Evolutionary conservation across 2,329 filamentous ascomycete species (phyloP), one percentile per base, ranked within the genome.

Genomic region (Aureobasidium sp.): DNA sequence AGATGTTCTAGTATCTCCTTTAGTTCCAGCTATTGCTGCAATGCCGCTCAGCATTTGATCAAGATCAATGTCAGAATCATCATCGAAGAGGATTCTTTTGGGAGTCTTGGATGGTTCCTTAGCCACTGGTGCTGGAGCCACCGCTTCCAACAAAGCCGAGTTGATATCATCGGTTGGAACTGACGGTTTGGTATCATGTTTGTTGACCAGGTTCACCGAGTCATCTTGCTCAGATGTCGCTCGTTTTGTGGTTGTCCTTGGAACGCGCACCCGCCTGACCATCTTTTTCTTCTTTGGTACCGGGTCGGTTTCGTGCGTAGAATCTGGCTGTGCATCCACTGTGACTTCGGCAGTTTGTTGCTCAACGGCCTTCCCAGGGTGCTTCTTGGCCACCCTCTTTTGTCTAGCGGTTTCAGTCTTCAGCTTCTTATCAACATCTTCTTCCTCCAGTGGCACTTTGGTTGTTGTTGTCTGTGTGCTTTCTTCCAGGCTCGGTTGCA

Each of bases 51-150:
- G 29, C 42, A 61, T 55, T 9, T 48, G 29, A 14, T 53, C 49
- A 8, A 61, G 59, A 25, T 61, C 58, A 30, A 61, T 37, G 5
- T 61, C 49, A 25, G 49, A 45, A 41, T 61, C 59, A 25, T 61
- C 49, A 11, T 53, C 25, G 10, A 45, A 48, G 14, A 45, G 34
- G 5, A 48, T 21, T 3, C 34, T 39, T 34, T 55, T 45, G 5
- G n/a, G 36, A 29, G 34, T 13, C 11, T 47, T 61, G 6, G 16
- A 5, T 25, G 47, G 3, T 32, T 54, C 53, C 39, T 54, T 61
- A 14, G 32, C 36, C 16, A n/a, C 11, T 3, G 7, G 10, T 16
- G 29, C 30, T 16, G 37, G 25, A 27, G 37, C 3, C 37, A 11
- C 36, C 37, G 59, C 27, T 14, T 42, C 59, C 16, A 48, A 42